Base-by-base conservation (phyloP, 495 filamentous ascomycete species). In the Xylaria sp. region DNA sequence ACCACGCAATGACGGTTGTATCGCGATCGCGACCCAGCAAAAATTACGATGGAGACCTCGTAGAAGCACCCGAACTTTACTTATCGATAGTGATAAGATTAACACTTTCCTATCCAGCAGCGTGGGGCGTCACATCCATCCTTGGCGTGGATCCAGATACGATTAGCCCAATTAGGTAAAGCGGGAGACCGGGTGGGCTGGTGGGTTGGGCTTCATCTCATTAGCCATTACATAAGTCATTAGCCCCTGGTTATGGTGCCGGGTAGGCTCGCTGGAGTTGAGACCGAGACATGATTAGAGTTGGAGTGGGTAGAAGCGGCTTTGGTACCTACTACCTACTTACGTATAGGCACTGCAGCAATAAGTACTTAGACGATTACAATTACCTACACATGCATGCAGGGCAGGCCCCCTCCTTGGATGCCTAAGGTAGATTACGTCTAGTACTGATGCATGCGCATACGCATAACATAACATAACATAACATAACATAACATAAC, bases 51-150 rank as follows among this genome's bases (percentile, higher is more conserved):
- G 29, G 50, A 12, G 52, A 44, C 66, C 43, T 43, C 46, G 31
- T 14, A 26, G 64, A 41, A 29, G n/a, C 64, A 7, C 37, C 7
- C 8, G 43, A 50, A 61, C 17, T 53, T 62, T 70, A 6, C 35
- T 61, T 70, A 70, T 70, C 68, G 68, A 70, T 70, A 70, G 43
- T 29, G 68, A 70, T 55, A 53, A 63, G 58, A 53, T 55, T n/a
- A 11, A n/a, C 11, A 37, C 7, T 3, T 17, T 31, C 15, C 1
- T 12, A 31, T 26, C 52, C 12, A 33, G 24, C 5, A 7, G 29
- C 7, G 31, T 58, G 55, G 55, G 55, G 17, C 57, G 37, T 19
- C 12, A 17, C 3, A n/a, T 21, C n/a, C 3, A 59, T 40, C 57
- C 57, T 59, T 59, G 31, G 2, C 8, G 37, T 12, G 19, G 31